Conservation (phyloP, 2,329 filamentous ascomycete genomes). For the Pseudogymnoascus sp. region DNA sequence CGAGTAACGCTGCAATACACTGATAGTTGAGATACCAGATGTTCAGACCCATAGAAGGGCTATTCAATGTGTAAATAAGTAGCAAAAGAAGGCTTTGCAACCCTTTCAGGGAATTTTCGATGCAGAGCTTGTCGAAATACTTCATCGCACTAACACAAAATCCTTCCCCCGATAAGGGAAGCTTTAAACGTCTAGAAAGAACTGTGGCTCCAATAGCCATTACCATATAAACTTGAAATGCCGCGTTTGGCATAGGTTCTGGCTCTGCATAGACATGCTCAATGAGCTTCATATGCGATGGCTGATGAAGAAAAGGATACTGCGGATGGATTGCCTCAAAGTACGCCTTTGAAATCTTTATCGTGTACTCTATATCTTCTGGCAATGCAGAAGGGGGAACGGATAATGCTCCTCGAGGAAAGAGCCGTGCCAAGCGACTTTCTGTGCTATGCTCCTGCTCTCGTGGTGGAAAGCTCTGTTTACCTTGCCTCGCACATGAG, state of each 20-base stretch:
- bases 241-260: constrained; percentile 26
- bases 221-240: constrained; percentile 48
- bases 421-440: background rate
- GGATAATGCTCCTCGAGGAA: background rate
- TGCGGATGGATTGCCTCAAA: constrained; percentile 43
- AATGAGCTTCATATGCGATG: constrained; percentile 33
- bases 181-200: constrained; percentile 37
- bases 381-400: constrained; percentile 18
- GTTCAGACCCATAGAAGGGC: constrained; percentile 42
- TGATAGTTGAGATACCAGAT: constrained; percentile 52
- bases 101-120: constrained; percentile 43
- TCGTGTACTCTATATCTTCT: constrained; percentile 32
- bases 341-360: constrained; percentile 39
- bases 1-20: constrained; percentile 44
- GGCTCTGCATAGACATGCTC: constrained; percentile 32
- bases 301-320: constrained; percentile 44
- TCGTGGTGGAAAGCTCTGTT: constrained; percentile 15
- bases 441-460: constrained; percentile 11
- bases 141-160: constrained; percentile 44
- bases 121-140: constrained; percentile 39
- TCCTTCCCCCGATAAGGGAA: constrained; percentile 41
- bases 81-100: constrained; percentile 43
- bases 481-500: constrained; percentile 29
- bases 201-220: constrained; percentile 43
- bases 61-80: constrained; percentile 45